Evolutionary conservation across 805 yeast species (phyloP).

Genomic region (Metschnikowia baotianmanensis): DNA sequence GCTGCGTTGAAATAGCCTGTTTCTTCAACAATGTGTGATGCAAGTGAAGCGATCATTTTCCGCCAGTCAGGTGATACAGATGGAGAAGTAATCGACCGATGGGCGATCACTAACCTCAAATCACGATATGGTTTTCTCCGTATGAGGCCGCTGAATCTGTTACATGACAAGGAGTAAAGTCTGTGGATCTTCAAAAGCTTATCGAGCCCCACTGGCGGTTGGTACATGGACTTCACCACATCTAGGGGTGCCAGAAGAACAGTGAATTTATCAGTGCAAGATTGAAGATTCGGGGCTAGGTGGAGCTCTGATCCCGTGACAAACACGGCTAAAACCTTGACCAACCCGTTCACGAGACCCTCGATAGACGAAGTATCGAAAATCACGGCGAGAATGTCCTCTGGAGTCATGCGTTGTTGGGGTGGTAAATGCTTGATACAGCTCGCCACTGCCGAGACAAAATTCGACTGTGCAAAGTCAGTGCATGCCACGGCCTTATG

Average conservation of each 20-base stretch:
- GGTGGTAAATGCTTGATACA: constrained; percentile 47
- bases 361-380: constrained; percentile 22
- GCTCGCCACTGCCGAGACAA: constrained; percentile 54
- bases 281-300: constrained; percentile 18
- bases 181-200: constrained; percentile 33
- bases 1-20: constrained; percentile 41
- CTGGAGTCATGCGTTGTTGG: constrained; percentile 31
- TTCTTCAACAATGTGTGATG: constrained; percentile 54
- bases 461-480: constrained; percentile 48
- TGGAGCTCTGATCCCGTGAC: constrained; percentile 30
- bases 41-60: constrained; percentile 42
- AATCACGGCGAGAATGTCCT: constrained; percentile 25
- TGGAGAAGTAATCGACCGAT: constrained; percentile 24
- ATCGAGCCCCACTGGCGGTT: constrained; percentile 15
- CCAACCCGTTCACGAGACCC: constrained; percentile 28
- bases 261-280: constrained; percentile 12
- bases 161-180: constrained; percentile 45
- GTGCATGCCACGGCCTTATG: constrained; percentile 18
- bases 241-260: constrained; percentile 8
- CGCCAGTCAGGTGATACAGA: constrained; percentile 33
- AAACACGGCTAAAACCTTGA: constrained; percentile 41
- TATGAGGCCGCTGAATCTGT: constrained; percentile 41
- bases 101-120: constrained; percentile 44
- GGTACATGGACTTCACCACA: constrained; percentile 21
- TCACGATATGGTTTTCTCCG: constrained; percentile 13